These are phyloP conservation scores for Aspergillus versicolor DNA, from an alignment of 2,329 filamentous ascomycete species.

Conservation along the genomic window DNA sequence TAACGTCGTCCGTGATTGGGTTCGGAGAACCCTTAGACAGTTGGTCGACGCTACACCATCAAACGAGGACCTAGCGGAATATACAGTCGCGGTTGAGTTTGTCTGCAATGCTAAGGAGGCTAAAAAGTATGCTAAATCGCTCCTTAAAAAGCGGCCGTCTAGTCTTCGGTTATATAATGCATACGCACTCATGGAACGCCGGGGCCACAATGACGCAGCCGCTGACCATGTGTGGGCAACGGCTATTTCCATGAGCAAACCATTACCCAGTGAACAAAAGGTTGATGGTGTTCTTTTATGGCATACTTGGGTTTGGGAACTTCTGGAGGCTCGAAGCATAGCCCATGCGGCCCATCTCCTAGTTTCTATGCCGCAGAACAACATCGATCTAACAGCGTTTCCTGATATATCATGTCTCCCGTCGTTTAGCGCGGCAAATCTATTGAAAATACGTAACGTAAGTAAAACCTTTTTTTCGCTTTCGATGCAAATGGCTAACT, in stretches of 20 bases:
- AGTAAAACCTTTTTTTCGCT: constrained; percentile 18
- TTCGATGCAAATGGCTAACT: constrained; percentile 45
- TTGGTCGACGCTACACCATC: constrained; percentile 48
- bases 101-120: constrained; percentile 54
- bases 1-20: constrained; percentile 46
- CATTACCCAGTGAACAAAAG: constrained; percentile 35
- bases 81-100: constrained; percentile 68
- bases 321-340: constrained; percentile 50
- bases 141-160: constrained; percentile 67
- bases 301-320: constrained; percentile 67
- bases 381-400: constrained; percentile 32
- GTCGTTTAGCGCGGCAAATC: constrained; percentile 30
- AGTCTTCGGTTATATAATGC: constrained; percentile 72
- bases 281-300: constrained; percentile 51
- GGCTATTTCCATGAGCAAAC: constrained; percentile 60
- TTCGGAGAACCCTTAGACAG: constrained; percentile 56
- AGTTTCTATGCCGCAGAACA: constrained; percentile 38
- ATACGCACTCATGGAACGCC: constrained; percentile 71
- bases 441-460: constrained; percentile 42
- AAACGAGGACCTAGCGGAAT: constrained; percentile 62
- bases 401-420: constrained; percentile 16
- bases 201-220: constrained; percentile 56
- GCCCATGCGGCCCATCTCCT: constrained; percentile 39
- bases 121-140: constrained; percentile 68
- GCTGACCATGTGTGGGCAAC: constrained; percentile 67